Conservation (phyloP, 345 rosid genomes). For the Pugionium cornutum region DNA sequence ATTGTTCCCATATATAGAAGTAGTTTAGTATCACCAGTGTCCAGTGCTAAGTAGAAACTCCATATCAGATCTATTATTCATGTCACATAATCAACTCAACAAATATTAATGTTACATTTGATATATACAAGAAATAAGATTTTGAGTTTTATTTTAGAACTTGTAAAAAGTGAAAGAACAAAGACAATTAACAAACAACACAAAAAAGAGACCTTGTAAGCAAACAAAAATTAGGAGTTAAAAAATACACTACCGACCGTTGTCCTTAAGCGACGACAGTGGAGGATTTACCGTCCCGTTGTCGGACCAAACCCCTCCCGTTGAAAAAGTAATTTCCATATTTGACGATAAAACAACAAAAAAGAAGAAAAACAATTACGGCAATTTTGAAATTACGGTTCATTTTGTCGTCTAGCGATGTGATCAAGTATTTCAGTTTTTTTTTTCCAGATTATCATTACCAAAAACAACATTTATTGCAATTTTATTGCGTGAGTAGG, state of each 20-base stretch:
- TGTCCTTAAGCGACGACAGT: slow-evolving; percentile 28
- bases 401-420: slow-evolving; percentile 28
- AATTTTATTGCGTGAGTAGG: slow-evolving; percentile 20
- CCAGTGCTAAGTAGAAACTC: no score
- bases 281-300: slow-evolving; percentile 24
- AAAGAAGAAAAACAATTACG: slow-evolving; percentile 14
- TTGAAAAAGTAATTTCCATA: slow-evolving; percentile 19
- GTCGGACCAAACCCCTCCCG: slow-evolving; percentile 26
- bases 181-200: no score
- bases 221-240: not conserved
- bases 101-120: no score
- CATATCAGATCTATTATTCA: no score
- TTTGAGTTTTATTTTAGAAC: no score
- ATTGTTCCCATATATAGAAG: not conserved
- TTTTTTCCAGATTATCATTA: slow-evolving; percentile 15
- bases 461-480: slow-evolving; percentile 18
- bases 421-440: not conserved
- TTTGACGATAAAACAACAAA: slow-evolving; percentile 25
- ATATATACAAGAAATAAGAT: no score
- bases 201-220: not conserved
- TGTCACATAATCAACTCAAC: no score
- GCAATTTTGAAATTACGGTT: slow-evolving; percentile 25
- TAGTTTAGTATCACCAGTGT: no score
- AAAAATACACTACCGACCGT: not conserved
- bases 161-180: no score